A percentile compares a stretch with the other conserved stretches of the same genome.
These are phyloP conservation scores for Dryas integrifolia DNA, from an alignment of 331 rosid species.

Conservation along the genomic window DNA sequence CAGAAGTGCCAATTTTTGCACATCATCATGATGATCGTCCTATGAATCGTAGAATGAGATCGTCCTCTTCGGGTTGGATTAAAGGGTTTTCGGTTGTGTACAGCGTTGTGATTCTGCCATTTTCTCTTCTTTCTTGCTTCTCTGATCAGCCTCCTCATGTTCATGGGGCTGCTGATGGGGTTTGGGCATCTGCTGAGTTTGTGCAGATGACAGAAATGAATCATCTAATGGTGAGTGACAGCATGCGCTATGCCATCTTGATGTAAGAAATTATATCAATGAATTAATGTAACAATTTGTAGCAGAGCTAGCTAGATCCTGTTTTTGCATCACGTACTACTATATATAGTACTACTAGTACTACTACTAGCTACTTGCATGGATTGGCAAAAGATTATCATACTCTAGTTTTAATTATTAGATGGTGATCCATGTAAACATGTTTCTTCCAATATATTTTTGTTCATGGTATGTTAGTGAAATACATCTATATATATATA, in stretches of 20 bases:
- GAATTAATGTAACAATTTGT: neutral
- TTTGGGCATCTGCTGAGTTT: conserved; percentile 60
- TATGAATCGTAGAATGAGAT: conserved; percentile 33
- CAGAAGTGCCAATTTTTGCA: conserved; percentile 35
- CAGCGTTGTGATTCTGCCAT: conserved; percentile 48
- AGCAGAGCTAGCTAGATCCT: neutral
- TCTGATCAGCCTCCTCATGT: conserved; percentile 50
- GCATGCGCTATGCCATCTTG: conserved; percentile 93
- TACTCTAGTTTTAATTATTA: neutral
- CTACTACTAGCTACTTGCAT: neutral
- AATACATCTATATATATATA: neutral
- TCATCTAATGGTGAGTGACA: conserved; percentile 78
- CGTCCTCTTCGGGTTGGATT: neutral
- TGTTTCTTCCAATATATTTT: neutral
- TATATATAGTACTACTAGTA: no score
- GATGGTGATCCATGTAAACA: conserved; percentile 4
- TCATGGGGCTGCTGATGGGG: conserved; percentile 52
- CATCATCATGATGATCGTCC: conserved; percentile 26
- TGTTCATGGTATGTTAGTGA: neutral
- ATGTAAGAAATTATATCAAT: conserved; percentile 37
- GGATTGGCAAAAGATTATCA: conserved; percentile 1
- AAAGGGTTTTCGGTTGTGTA: conserved; percentile 45
- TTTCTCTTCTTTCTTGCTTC: conserved; percentile 64
- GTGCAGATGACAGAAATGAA: conserved; percentile 67
- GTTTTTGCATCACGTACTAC: neutral